phyloP scores from a whole-genome alignment of 2,329 filamentous ascomycete genomes.

The Talaromyces sp. region DNA sequence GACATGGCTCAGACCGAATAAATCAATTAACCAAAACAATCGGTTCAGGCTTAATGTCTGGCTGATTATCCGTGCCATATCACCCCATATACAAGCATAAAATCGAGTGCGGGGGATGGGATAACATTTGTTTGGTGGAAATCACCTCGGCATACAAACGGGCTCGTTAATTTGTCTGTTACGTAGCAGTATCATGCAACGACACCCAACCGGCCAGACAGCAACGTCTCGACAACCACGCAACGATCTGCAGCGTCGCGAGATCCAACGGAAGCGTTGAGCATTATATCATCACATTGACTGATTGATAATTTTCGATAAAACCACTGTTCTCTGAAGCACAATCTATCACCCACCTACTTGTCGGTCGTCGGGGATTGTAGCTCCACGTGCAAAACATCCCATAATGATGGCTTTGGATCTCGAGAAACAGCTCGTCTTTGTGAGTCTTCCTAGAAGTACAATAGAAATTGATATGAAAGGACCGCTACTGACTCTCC shows the following conservation, averaged over 20 bases:
- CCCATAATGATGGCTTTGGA: constrained; percentile 48
- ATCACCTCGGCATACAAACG: neutral
- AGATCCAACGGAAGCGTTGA: neutral
- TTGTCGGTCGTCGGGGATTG: neutral
- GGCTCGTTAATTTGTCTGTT: neutral
- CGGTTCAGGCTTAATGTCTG: too few species aligned
- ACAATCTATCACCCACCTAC: neutral
- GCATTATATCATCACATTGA: neutral
- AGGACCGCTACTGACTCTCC: constrained; percentile 19
- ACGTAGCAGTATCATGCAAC: constrained; percentile 4
- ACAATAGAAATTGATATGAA: constrained; percentile 15
- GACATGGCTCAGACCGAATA: neutral
- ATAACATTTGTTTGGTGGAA: neutral
- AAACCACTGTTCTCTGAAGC: neutral
- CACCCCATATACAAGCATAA: neutral
- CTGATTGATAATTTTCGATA: neutral
- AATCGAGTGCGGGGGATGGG: neutral
- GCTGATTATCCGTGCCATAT: too few species aligned
- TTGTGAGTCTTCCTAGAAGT: constrained; percentile 48
- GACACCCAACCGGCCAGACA: neutral
- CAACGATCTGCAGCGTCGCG: neutral
- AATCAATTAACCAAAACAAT: neutral
- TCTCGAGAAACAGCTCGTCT: constrained; percentile 64
- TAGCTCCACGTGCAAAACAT: neutral
- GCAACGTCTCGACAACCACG: neutral